Evolutionary conservation across 1,284 basidiomycete species (phyloP).

Genomic region (Moesziomyces globuligerus): DNA sequence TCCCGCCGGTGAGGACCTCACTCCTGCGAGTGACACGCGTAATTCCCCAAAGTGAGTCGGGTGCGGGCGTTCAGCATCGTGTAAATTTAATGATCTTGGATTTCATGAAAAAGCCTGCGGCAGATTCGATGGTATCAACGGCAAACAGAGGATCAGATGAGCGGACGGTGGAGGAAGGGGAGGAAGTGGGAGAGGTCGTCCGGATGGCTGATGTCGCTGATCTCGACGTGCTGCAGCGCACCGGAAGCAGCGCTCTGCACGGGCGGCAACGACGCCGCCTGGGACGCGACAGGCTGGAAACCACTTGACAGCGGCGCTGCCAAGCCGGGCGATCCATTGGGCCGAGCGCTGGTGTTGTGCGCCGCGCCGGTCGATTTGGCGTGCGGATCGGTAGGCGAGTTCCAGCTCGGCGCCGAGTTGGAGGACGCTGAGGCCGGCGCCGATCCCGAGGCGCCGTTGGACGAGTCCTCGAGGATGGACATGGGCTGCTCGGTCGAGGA

Average conservation of each 20-base stretch:
- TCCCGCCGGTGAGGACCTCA: too few species aligned
- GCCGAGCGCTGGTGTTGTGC: neutral
- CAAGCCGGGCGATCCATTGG: too few species aligned
- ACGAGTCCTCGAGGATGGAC: slow-evolving; percentile 8
- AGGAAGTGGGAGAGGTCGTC: slow-evolving; percentile 5
- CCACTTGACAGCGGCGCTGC: neutral
- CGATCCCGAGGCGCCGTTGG: neutral
- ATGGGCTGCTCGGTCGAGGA: slow-evolving; percentile 9
- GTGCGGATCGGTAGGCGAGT: neutral
- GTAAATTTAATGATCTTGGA: too few species aligned
- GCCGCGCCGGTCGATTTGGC: neutral
- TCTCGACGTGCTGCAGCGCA: slow-evolving; percentile 8
- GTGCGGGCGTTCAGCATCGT: too few species aligned
- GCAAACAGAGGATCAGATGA: too few species aligned
- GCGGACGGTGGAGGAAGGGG: neutral
- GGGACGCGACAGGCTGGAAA: too few species aligned
- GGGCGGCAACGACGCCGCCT: neutral
- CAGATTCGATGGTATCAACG: too few species aligned
- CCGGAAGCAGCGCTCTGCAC: neutral
- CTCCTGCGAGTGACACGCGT: too few species aligned
- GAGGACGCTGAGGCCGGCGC: neutral
- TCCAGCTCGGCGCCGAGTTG: neutral
- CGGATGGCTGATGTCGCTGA: slow-evolving; percentile 11
- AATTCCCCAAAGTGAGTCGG: too few species aligned
- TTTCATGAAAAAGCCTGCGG: too few species aligned